A percentile compares a stretch with the other conserved stretches of the same genome.
phyloP scores from a whole-genome alignment of 2,329 filamentous ascomycete genomes.

The Xylariaceae sp. region DNA sequence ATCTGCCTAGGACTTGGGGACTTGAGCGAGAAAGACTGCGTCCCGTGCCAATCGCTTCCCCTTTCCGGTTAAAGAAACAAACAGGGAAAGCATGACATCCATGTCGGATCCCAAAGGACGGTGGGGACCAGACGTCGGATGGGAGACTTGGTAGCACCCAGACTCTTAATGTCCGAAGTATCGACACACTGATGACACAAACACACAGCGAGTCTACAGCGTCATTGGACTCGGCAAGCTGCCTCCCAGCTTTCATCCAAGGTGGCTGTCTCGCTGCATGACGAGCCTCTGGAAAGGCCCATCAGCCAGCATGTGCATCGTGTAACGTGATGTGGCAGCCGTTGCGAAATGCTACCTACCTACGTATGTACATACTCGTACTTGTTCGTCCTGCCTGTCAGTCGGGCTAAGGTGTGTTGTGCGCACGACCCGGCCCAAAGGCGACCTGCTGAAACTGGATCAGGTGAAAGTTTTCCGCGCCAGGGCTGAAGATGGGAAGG shows the following conservation, averaged over 20 bases:
- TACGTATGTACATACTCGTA: too few relatives aligned
- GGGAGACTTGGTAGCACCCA: too few relatives aligned
- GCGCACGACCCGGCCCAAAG: background rate
- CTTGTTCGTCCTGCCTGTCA: too few relatives aligned
- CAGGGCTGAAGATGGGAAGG: background rate
- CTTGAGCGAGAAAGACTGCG: constrained; percentile 6
- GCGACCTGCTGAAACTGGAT: background rate
- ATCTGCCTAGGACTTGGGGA: background rate
- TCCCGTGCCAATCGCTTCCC: constrained; percentile 9
- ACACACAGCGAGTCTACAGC: background rate
- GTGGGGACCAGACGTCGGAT: constrained; percentile 10
- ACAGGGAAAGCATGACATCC: constrained; percentile 7
- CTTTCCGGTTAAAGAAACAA: constrained; percentile 1
- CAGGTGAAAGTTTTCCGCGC: background rate
- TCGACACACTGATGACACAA: background rate
- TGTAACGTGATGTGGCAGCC: background rate
- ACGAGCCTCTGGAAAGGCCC: background rate
- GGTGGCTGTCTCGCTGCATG: background rate
- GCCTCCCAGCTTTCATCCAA: background rate
- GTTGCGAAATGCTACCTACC: background rate
- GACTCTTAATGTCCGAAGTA: background rate
- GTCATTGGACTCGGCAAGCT: background rate
- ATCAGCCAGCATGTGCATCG: background rate
- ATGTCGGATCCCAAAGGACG: background rate
- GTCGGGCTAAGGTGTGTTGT: background rate